Evolutionary conservation across 177 flowering plant species (phyloP), one percentile per base, ranked within the genome.

Genomic region (Vitis hybrid): DNA sequence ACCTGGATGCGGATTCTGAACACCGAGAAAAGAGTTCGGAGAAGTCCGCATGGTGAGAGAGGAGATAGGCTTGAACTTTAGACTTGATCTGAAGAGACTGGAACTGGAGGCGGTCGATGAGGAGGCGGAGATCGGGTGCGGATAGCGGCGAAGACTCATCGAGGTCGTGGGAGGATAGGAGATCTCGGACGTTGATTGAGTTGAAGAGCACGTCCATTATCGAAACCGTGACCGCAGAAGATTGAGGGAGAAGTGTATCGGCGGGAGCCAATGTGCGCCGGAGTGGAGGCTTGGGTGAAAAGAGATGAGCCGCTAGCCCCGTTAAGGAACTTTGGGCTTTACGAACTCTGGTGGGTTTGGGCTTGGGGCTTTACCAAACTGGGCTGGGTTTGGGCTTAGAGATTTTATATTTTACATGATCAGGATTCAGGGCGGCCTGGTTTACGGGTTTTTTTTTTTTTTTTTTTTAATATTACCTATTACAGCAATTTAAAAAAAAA

Each of bases 111-210:
- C 90, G 87, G 65, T 78, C 78, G 79, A 92, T 90, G 58, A 93
- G 85, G 82, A 96, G 97, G 74, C 90, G 99, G 84, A 93, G 98
- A 81, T 96, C 99, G 24, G 97, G 99, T 2, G 93, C 93, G 49
- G 99, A 88, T 30, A 96, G 90, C 0, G 95, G 95, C 0, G 97
- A 80, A 1, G 81, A 84, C 61, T 86, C 87, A 58, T 84, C 79
- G 70, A 85, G 67, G 56, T 87, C 90, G 66, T 79, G 79, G 1
- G 88, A 69, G 7, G 98, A 79, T 61, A 93, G 94, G 65, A 95
- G 97, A 51, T 89, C 94, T 8, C 89, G 86, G 9, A 94, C 82
- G 82, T 93, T 84, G 77, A 92, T 82, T 6, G 91, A 74, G 58
- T 85, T 85, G 69, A 82, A 76, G 2, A 89, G 80, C 20, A 81